Evolutionary conservation across 1,139 yeast species (phyloP).

Genomic region (Saccharomyces hybrid): DNA sequence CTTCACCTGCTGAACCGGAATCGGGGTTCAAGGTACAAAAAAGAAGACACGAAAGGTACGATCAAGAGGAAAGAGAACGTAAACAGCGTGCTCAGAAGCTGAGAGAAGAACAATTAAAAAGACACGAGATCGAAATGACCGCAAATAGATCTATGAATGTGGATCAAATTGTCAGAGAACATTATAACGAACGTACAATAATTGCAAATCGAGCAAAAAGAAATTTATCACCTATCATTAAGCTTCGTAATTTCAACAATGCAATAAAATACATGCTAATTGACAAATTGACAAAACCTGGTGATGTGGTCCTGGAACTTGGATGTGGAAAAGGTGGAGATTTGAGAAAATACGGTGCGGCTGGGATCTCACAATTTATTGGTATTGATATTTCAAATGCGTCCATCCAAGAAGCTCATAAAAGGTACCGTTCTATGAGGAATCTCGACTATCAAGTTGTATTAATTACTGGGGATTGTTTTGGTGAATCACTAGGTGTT

Average conservation of each 20-base stretch:
- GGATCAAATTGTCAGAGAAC: slow-evolving; percentile 62
- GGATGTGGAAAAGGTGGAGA: slow-evolving; percentile 99
- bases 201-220: slow-evolving; percentile 60
- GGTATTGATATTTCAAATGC: slow-evolving; percentile 92
- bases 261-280: slow-evolving; percentile 84
- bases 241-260: slow-evolving; percentile 82
- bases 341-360: slow-evolving; percentile 77
- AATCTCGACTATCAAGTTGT: slow-evolving; percentile 57
- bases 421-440: slow-evolving; percentile 54
- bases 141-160: slow-evolving; percentile 28
- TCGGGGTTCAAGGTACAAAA: slow-evolving; percentile 16
- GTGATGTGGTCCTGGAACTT: slow-evolving; percentile 65
- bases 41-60: slow-evolving; percentile 27
- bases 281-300: slow-evolving; percentile 51
- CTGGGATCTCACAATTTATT: slow-evolving; percentile 64
- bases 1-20: neutral
- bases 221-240: slow-evolving; percentile 73
- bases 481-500: slow-evolving; percentile 59
- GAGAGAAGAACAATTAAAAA: slow-evolving; percentile 32
- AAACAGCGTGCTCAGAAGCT: slow-evolving; percentile 24
- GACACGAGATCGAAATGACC: slow-evolving; percentile 30
- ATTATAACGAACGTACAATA: slow-evolving; percentile 79
- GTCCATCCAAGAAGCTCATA: slow-evolving; percentile 76
- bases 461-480: slow-evolving; percentile 89
- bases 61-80: slow-evolving; percentile 26